Conservation (phyloP, 305 asterid genomes). For the Fraxinus albicans region DNA sequence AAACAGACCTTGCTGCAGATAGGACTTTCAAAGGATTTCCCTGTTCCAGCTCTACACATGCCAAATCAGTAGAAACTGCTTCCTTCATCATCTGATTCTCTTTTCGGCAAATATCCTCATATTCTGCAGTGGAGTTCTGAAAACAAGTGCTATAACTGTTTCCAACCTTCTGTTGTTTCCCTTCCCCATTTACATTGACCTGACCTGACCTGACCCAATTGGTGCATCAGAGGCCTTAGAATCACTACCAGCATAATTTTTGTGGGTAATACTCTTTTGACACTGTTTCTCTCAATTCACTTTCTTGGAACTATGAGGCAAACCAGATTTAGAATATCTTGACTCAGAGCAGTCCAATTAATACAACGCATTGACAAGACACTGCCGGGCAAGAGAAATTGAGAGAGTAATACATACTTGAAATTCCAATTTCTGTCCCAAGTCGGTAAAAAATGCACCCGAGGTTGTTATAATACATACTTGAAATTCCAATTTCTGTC, state of each 20-base stretch:
- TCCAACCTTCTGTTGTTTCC: slow-evolving; percentile 39
- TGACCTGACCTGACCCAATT: slow-evolving; percentile 20
- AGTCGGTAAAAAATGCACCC: slow-evolving; percentile 82
- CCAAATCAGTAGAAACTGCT: slow-evolving; percentile 42
- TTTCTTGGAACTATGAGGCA: slow-evolving; percentile 16
- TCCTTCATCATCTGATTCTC: slow-evolving; percentile 41
- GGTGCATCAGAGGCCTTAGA: too few relatives aligned
- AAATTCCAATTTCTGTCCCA: slow-evolving; percentile 55
- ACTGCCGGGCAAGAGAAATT: slow-evolving; percentile 38
- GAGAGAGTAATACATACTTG: slow-evolving; percentile 28
- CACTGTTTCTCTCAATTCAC: slow-evolving; percentile 30
- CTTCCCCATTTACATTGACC: slow-evolving; percentile 40
- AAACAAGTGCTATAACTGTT: slow-evolving; percentile 25
- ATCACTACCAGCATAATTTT: too few relatives aligned
- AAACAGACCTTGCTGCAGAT: slow-evolving; percentile 33
- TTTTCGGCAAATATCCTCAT: slow-evolving; percentile 32
- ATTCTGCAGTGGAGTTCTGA: slow-evolving; percentile 31
- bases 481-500: slow-evolving; percentile 59
- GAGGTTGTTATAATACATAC: slow-evolving; percentile 83
- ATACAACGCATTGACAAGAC: slow-evolving; percentile 43
- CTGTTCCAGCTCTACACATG: slow-evolving; percentile 39
- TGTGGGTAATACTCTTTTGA: background rate
- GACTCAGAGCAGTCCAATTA: slow-evolving; percentile 31
- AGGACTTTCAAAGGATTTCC: slow-evolving; percentile 43
- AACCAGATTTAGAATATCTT: slow-evolving; percentile 18